Percentiles rank a stretch among this genome's conserved stretches.
These are phyloP conservation scores for Pythium phragmitis DNA, from an alignment of 352 stramenopile genomes.

Conservation along the genomic window DNA sequence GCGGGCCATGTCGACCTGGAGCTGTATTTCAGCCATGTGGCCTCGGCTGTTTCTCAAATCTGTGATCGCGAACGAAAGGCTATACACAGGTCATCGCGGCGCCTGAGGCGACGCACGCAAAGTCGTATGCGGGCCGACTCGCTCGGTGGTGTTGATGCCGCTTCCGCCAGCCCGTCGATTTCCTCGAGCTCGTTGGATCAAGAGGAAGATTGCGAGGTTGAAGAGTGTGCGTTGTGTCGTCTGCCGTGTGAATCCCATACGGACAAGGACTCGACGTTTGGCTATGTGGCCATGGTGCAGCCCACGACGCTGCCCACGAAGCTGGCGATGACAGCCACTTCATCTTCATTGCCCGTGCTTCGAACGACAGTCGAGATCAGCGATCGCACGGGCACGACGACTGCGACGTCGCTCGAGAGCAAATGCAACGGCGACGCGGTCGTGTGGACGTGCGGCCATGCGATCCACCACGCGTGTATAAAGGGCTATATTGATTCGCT, in stretches of 20 bases:
- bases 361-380: slow-evolving; percentile 9
- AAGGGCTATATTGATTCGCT: slow-evolving; percentile 69
- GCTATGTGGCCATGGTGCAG: slow-evolving; percentile 68
- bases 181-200: slow-evolving; percentile 23
- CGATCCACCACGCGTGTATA: slow-evolving; percentile 67
- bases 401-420: background rate
- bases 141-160: slow-evolving; percentile 3
- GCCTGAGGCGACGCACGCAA: slow-evolving; percentile 29
- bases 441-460: slow-evolving; percentile 73
- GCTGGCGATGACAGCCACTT: slow-evolving; percentile 18
- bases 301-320: slow-evolving; percentile 52
- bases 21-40: slow-evolving; percentile 69
- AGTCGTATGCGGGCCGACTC: slow-evolving; percentile 25
- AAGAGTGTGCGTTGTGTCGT: slow-evolving; percentile 68
- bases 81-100: slow-evolving; percentile 32
- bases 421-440: slow-evolving; percentile 33
- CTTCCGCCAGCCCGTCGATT: slow-evolving; percentile 11
- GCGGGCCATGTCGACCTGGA: slow-evolving; percentile 64
- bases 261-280: slow-evolving; percentile 48
- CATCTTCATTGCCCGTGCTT: slow-evolving; percentile 8
- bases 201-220: slow-evolving; percentile 29
- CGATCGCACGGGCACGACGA: slow-evolving; percentile 9
- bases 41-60: slow-evolving; percentile 54
- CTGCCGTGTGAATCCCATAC: slow-evolving; percentile 47
- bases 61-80: slow-evolving; percentile 39